Percentiles rank a stretch among this genome's conserved stretches.
phyloP scores from a whole-genome alignment of 441 rosid species.

The Syzygium malaccense region DNA sequence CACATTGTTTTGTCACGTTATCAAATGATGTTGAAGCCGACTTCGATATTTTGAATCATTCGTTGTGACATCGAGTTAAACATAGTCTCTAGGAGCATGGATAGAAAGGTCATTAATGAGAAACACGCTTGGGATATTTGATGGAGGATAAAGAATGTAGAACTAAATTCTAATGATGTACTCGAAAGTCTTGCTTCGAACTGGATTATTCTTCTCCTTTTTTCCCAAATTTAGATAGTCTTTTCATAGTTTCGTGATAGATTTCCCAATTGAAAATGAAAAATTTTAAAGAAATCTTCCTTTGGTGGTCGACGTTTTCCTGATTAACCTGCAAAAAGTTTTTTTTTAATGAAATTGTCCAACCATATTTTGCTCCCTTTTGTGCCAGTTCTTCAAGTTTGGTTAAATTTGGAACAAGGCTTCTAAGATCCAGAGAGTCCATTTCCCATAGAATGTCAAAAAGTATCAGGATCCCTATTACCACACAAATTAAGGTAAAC shows the following conservation, averaged over 20 bases:
- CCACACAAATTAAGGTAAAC: neutral
- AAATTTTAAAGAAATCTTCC: neutral
- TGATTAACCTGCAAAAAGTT: neutral
- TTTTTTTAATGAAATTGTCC: neutral
- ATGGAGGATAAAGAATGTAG: neutral
- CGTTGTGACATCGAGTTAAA: neutral
- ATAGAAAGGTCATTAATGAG: neutral
- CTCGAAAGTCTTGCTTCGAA: neutral
- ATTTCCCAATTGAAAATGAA: neutral
- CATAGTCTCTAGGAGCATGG: rapidly evolving
- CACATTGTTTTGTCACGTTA: neutral
- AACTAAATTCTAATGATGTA: neutral
- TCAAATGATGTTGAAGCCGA: too few relatives aligned
- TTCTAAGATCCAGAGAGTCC: neutral
- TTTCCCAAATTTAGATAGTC: too few relatives aligned
- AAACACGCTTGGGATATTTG: neutral
- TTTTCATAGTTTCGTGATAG: neutral
- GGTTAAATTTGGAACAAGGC: neutral
- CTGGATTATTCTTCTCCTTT: too few relatives aligned
- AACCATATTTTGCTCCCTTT: neutral
- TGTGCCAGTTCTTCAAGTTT: neutral
- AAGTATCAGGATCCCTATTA: neutral
- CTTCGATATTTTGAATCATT: neutral
- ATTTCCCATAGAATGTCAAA: neutral
- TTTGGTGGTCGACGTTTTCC: neutral